Base-by-base conservation (phyloP, 2,329 filamentous ascomycete genomes). In the Endoconidiophora polonica region DNA sequence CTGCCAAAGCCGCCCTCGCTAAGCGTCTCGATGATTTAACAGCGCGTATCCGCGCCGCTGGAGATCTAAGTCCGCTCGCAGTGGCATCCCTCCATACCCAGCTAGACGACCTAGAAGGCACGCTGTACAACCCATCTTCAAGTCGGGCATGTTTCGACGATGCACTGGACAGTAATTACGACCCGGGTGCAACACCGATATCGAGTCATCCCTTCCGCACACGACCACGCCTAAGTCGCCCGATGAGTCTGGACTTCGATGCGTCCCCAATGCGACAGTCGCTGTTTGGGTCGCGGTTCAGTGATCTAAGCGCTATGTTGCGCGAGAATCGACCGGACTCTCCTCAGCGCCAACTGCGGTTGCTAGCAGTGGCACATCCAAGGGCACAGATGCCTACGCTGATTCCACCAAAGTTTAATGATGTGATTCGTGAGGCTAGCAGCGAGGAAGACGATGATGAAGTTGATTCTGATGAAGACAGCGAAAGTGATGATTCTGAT, bases 21-120 rank as follows among this genome's bases (percentile, higher is more conserved):
- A 49, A 49, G 20, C 47, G 51, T 24, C 48, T 53, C 10, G 51
- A 53, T n/a, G 51, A 50, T 16, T 26, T 53, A 9, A 53, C 51
- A 2, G 42, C 44, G 14, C 43, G 47, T 10, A 46, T 53, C 18
- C 47, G 51, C n/a, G 47, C 47, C 29, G 43, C 51, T 3, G 26
- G 37, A 4, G 51, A 53, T 43, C 39, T 53, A 9, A 53, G 51
- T n/a, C 42, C 51, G 5, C 22, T 53, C 9, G 51, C 51, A 3
- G 44, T 53, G 20, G 51, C 51, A 16, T 50, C 47, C 3, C 38
- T 53, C 6, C 51, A 53, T 39, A 37, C 47, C 12, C 46, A 53
- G 24, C 42, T 53, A 3, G 51, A 53, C n/a, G 51, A 50, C 12
- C 22, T 53, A 5, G 51, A 53, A 26, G 22, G 39, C 3, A 49